A percentile compares a stretch with the other conserved stretches of the same genome.
phyloP scores from a whole-genome alignment of 139 green algal genomes.

The Parachlorella kessleri region DNA sequence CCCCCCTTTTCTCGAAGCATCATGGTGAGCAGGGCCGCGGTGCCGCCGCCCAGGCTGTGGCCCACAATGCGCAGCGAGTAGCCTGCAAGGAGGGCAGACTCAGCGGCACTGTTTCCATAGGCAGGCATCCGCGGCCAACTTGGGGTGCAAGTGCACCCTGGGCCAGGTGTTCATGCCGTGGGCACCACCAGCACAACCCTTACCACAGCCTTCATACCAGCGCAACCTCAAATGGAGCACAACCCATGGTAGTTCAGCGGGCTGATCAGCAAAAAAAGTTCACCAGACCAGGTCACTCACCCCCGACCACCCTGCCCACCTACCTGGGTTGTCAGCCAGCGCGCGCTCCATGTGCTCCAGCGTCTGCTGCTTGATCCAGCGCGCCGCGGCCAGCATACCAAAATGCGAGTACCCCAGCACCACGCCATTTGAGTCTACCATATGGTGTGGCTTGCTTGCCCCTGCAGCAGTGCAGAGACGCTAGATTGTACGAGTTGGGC shows the following conservation, averaged over 20 bases:
- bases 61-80: slow-evolving; percentile 53
- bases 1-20: slow-evolving; percentile 61
- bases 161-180: no score
- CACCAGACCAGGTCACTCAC: neutral
- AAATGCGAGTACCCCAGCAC: slow-evolving; percentile 87
- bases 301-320: slow-evolving; percentile 30
- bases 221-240: no score
- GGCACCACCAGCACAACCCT: no score
- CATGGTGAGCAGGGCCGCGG: slow-evolving; percentile 88
- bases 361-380: slow-evolving; percentile 68
- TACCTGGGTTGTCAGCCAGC: slow-evolving; percentile 54
- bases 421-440: slow-evolving; percentile 63
- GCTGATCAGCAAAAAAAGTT: no score
- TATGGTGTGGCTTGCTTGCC: slow-evolving; percentile 84
- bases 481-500: no score
- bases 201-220: no score
- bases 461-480: slow-evolving; percentile 41
- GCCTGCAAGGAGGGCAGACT: no score
- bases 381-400: slow-evolving; percentile 88
- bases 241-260: no score
- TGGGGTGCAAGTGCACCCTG: no score
- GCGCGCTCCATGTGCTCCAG: slow-evolving; percentile 54
- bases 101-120: no score
- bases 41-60: slow-evolving; percentile 87
- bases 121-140: no score